Conservation (phyloP, 2,329 filamentous ascomycete genomes). For the Diaporthe ampelina region DNA sequence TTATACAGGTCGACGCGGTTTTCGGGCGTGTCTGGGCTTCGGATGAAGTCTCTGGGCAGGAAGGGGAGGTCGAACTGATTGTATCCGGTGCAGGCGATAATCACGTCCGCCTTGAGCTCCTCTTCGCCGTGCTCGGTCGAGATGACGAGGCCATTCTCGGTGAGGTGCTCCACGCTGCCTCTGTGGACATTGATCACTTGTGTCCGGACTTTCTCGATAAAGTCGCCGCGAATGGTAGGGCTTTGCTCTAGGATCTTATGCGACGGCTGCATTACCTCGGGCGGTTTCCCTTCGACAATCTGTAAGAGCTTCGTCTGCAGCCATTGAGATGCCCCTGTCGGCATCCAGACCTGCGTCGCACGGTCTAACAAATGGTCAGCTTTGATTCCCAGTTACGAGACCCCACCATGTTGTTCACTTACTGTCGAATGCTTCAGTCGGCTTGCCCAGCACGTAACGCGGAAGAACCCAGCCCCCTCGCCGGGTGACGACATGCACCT, state of each 20-base stretch:
- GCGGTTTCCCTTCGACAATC: conserved; percentile 49
- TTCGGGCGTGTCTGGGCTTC: conserved; percentile 42
- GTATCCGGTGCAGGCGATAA: conserved; percentile 54
- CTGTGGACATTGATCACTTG: conserved; percentile 52
- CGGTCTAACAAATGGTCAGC: conserved; percentile 44
- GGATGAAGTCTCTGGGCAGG: conserved; percentile 47
- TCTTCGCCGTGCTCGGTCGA: conserved; percentile 40
- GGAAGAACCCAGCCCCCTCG: conserved; percentile 56
- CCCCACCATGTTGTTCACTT: conserved; percentile 34
- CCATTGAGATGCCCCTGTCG: conserved; percentile 47
- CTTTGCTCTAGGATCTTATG: conserved; percentile 54
- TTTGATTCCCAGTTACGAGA: not conserved
- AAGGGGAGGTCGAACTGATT: conserved; percentile 46
- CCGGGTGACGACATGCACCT: conserved; percentile 54
- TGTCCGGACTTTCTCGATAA: conserved; percentile 51
- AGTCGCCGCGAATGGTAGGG: conserved; percentile 51
- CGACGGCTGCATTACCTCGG: conserved; percentile 50
- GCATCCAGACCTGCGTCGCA: conserved; percentile 49
- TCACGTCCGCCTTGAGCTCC: conserved; percentile 49
- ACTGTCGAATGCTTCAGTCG: conserved; percentile 53
- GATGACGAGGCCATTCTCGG: conserved; percentile 48
- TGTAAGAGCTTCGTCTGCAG: conserved; percentile 50
- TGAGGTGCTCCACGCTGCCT: conserved; percentile 49
- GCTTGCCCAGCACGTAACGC: conserved; percentile 54
- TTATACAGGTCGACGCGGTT: conserved; percentile 51